phyloP scores from a whole-genome alignment of 768 basidiomycete genomes.

The Lentinula aciculospora region DNA sequence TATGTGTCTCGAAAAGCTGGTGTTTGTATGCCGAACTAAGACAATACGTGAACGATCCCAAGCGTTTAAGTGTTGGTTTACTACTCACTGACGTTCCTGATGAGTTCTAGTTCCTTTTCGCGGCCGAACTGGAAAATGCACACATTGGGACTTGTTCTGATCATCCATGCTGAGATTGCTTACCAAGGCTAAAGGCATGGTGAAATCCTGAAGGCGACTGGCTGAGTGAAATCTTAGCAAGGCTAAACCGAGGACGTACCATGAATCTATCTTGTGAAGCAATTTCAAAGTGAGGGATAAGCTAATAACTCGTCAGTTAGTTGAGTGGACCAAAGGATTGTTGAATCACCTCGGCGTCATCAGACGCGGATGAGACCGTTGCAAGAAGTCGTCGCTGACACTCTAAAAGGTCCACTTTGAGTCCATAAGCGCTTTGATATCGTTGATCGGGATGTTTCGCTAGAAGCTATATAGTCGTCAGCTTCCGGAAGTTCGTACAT shows the following conservation, averaged over 20 bases:
- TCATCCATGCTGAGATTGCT: constrained; percentile 10
- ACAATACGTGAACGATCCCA: constrained; percentile 16
- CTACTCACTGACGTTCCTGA: constrained; percentile 59
- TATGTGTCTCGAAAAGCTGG: constrained; percentile 54
- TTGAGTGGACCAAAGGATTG: neutral
- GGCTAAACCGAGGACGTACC: constrained; percentile 28
- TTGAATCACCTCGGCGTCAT: constrained; percentile 44
- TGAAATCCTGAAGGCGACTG: constrained; percentile 47
- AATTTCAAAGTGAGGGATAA: constrained; percentile 67
- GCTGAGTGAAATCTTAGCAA: neutral
- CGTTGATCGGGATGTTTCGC: constrained; percentile 61
- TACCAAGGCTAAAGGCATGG: constrained; percentile 62
- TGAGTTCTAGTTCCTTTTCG: constrained; percentile 63
- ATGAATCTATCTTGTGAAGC: constrained; percentile 59
- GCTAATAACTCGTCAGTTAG: constrained; percentile 25
- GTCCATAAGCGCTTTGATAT: constrained; percentile 68
- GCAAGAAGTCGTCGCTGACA: constrained; percentile 61
- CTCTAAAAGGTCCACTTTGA: constrained; percentile 62
- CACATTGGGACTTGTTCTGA: constrained; percentile 1
- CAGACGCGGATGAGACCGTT: constrained; percentile 51
- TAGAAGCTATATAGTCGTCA: constrained; percentile 39
- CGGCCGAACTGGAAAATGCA: constrained; percentile 49
- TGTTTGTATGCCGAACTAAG: constrained; percentile 43
- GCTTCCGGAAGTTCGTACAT: neutral
- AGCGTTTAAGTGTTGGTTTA: neutral